These are phyloP conservation scores for Arabidopsis suecica DNA, from an alignment of 345 rosid genomes.

Conservation along the genomic window DNA sequence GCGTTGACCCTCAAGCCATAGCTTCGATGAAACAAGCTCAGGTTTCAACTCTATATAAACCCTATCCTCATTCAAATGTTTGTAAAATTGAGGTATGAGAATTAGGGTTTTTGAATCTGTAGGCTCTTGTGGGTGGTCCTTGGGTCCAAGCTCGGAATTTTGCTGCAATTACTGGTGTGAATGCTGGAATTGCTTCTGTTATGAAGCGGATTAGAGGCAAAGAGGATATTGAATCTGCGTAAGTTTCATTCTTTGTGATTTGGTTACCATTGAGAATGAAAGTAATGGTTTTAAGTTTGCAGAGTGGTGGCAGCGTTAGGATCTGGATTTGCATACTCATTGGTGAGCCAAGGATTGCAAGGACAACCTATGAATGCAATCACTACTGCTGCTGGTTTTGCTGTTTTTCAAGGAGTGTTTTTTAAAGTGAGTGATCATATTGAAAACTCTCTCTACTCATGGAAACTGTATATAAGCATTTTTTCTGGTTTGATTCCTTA, in stretches of 20 bases:
- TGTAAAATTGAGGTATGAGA: not conserved
- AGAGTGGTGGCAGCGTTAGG: constrained; percentile 96
- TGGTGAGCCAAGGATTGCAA: constrained; percentile 85
- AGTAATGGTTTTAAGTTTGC: constrained; percentile 37
- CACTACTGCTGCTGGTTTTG: constrained; percentile 77
- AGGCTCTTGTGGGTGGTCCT: constrained; percentile 94
- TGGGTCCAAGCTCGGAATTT: constrained; percentile 93
- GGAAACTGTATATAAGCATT: not conserved
- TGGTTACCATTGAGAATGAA: constrained; percentile 1
- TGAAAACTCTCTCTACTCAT: not conserved
- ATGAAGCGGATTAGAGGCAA: constrained; percentile 93
- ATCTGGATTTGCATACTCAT: constrained; percentile 84
- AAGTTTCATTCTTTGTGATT: constrained; percentile 23
- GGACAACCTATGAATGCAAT: constrained; percentile 73
- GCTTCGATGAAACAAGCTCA: constrained; percentile 88
- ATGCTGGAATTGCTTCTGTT: constrained; percentile 82
- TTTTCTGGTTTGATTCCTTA: constrained; percentile 21
- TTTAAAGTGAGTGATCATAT: constrained; percentile 60
- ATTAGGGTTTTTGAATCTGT: constrained; percentile 6
- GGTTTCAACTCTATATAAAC: constrained; percentile 50
- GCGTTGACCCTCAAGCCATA: constrained; percentile 74
- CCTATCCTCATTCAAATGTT: not conserved
- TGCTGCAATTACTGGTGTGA: constrained; percentile 87
- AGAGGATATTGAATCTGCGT: constrained; percentile 84
- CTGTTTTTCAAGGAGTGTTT: constrained; percentile 82